phyloP scores from a whole-genome alignment of 2,329 filamentous ascomycete species.

The Aspergillus spinulosporus region DNA sequence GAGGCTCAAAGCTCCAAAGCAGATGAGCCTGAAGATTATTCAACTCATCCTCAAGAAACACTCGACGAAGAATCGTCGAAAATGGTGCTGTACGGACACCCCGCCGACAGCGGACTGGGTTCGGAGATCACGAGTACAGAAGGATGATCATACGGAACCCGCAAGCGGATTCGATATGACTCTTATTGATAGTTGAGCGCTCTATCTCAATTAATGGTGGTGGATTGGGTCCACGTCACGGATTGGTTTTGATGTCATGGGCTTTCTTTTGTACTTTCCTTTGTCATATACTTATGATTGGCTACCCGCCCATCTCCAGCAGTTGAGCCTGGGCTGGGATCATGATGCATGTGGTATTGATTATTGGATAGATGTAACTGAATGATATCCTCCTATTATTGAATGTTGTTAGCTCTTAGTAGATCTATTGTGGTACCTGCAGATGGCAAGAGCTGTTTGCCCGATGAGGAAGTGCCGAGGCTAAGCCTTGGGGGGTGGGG shows the following conservation, averaged over 20 bases:
- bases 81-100: constrained; percentile 31
- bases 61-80: constrained; percentile 27
- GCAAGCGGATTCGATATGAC: neutral
- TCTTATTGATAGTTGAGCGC: constrained; percentile 2
- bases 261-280: constrained; percentile 26
- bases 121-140: constrained; percentile 29
- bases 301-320: constrained; percentile 9
- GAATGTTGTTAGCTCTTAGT: neutral
- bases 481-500: neutral
- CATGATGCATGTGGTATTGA: constrained; percentile 7
- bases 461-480: constrained; percentile 2
- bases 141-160: constrained; percentile 14
- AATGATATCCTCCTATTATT: neutral
- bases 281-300: constrained; percentile 21
- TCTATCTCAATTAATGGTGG: constrained; percentile 1
- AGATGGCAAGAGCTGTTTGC: neutral
- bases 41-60: constrained; percentile 22
- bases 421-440: too few relatives aligned
- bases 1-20: neutral
- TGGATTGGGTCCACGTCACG: neutral
- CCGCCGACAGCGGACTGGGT: constrained; percentile 33
- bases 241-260: neutral
- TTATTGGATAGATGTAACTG: constrained; percentile 11
- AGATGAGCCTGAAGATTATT: constrained; percentile 14
- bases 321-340: neutral